Base-by-base conservation (phyloP, 2,329 filamentous ascomycete genomes). In the Aspergillus sp. region DNA sequence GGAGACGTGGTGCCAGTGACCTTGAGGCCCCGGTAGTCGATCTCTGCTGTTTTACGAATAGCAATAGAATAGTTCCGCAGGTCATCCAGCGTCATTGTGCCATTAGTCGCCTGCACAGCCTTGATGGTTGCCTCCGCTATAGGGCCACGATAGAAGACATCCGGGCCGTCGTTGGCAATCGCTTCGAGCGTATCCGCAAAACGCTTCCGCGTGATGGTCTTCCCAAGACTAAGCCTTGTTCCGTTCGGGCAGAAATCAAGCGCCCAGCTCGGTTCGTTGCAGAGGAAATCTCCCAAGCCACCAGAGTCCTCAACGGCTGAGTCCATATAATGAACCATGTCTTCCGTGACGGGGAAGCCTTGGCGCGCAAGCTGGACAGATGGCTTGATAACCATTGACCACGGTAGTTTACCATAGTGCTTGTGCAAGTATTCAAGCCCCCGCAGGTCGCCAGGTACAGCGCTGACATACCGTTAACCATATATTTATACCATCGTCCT, bases 211-310 rank as follows among this genome's bases (percentile, higher is more conserved):
- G 85, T 90, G 59, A 97, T 88, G 0, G 68, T 83, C 42, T 94
- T 87, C 12, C 87, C 88, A 2, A 89, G 67, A 12, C 77, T 72
- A 0, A 95, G 57, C 2, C 87, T 72, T 0, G 77, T 83, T 3
- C 89, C 91, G 50, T 90, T 82, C 0, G 88, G 88, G 2, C 88
- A 89, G 69, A 96, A 96, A 62, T 96, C 91, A 42, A 86, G 65
- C 0, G 90, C 88, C 85, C 88, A 97, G 3, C 81, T 79, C 0
- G 85, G 82, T 47, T 96, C 81, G 3, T 85, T 74, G 0, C 82
- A 71, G 0, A 96, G 70, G 58, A 94, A 95, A 55, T 88, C 76
- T 4, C 8, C 19, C 19, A 19, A 19, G 19, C 19, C 19, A 19
- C 19, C 19, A 26, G 26, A 26, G 42, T 76, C 66, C 5, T 72